Percentiles rank a stretch among this genome's conserved stretches.
These are phyloP conservation scores for Leccinum olivaceopallidum DNA, from an alignment of 768 basidiomycete species.

Conservation along the genomic window DNA sequence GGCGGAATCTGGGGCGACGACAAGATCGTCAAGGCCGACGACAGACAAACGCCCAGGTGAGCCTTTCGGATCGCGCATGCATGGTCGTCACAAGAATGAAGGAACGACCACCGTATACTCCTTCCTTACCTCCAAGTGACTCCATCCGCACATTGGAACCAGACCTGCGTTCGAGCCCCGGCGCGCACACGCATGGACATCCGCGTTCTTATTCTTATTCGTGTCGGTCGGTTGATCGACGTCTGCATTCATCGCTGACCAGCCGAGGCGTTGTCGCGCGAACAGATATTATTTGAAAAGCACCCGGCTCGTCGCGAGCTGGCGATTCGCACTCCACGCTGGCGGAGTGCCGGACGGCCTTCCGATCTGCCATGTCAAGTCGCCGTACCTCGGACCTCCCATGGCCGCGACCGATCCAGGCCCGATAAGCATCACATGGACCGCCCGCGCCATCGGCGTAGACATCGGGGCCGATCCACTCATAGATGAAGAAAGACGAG, in stretches of 20 bases:
- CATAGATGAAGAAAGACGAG: background rate
- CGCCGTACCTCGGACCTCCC: constrained; percentile 31
- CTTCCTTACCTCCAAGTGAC: background rate
- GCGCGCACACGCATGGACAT: background rate
- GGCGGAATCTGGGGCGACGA: constrained; percentile 32
- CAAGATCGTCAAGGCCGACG: constrained; percentile 30
- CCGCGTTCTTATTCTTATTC: background rate
- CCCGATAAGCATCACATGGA: constrained; percentile 22
- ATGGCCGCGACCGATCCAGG: constrained; percentile 12
- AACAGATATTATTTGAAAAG: constrained; percentile 29
- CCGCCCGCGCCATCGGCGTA: background rate
- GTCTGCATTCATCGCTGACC: background rate
- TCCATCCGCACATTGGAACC: background rate
- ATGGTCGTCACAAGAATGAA: background rate
- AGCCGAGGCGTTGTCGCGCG: background rate
- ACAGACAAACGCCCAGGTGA: constrained; percentile 28
- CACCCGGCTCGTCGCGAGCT: constrained; percentile 16
- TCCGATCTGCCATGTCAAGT: constrained; percentile 27
- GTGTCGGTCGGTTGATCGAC: background rate
- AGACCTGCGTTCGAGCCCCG: background rate
- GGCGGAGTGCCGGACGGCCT: constrained; percentile 19
- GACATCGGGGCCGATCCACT: background rate
- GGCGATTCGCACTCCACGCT: constrained; percentile 25
- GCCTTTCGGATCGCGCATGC: background rate
- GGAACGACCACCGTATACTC: background rate